Conservation (phyloP, 2,329 filamentous ascomycete species). For the Epichloe typhina region DNA sequence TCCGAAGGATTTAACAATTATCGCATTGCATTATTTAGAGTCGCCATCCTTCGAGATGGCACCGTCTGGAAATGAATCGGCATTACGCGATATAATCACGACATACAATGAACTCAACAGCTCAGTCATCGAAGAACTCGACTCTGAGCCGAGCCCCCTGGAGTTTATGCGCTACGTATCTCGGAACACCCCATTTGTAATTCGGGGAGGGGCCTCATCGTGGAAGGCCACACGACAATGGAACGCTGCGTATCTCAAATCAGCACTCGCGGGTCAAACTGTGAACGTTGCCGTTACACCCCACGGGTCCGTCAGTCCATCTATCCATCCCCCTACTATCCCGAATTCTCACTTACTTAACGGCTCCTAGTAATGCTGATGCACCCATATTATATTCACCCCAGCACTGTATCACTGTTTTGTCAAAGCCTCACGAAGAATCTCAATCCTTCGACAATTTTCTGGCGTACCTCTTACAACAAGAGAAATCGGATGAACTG, state of each 20-base stretch:
- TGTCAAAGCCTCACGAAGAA: conserved; percentile 62
- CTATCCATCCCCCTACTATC: background rate
- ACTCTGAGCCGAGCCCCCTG: conserved; percentile 51
- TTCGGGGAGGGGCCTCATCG: conserved; percentile 44
- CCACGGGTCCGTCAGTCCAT: conserved; percentile 31
- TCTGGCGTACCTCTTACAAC: conserved; percentile 44
- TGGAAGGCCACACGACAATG: conserved; percentile 54
- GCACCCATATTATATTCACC: conserved; percentile 17
- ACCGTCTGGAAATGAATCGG: conserved; percentile 5
- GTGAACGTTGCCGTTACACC: conserved; percentile 75
- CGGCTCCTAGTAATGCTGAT: conserved; percentile 22
- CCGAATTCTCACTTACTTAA: background rate
- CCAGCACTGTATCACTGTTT: conserved; percentile 26
- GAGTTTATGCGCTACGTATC: conserved; percentile 71
- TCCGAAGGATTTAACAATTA: no score
- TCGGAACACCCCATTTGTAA: conserved; percentile 60
- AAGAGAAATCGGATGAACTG: conserved; percentile 33
- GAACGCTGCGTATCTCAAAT: conserved; percentile 45
- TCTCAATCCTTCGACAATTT: conserved; percentile 49
- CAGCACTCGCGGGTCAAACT: conserved; percentile 36
- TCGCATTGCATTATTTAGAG: no score
- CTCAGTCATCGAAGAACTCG: conserved; percentile 43
- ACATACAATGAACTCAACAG: conserved; percentile 63
- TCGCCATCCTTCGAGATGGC: background rate
- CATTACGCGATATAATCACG: conserved; percentile 39